Evolutionary conservation across 208 protist species (phyloP).

Genomic region (Blechomonas ayalai): DNA sequence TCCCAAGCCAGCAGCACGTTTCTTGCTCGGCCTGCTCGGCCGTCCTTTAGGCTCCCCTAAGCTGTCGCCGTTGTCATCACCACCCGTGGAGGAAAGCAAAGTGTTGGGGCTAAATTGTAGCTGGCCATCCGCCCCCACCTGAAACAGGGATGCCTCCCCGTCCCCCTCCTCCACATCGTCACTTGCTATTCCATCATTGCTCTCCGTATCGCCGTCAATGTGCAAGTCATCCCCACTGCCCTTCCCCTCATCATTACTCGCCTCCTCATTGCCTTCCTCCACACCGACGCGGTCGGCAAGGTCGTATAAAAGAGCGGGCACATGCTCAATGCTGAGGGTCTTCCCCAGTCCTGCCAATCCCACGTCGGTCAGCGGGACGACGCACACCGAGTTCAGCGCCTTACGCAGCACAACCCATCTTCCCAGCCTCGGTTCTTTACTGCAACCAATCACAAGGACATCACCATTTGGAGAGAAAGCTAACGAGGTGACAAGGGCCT

Average conservation of each 20-base stretch:
- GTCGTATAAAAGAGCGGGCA: constrained; percentile 68
- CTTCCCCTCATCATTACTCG: constrained; percentile 12
- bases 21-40: not conserved
- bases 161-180: constrained; percentile 8
- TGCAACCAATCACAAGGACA: constrained; percentile 42
- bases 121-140: constrained; percentile 36
- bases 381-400: constrained; percentile 65
- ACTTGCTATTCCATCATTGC: constrained; percentile 5
- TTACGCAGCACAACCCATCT: constrained; percentile 75
- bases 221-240: not conserved
- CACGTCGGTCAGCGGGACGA: constrained; percentile 61
- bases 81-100: no score
- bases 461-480: constrained; percentile 45
- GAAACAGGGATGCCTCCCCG: constrained; percentile 22
- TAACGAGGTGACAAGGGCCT: constrained; percentile 68
- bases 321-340: constrained; percentile 45
- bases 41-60: not conserved
- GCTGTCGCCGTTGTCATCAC: no score
- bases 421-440: constrained; percentile 76
- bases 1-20: not conserved
- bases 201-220: not conserved
- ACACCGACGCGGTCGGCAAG: constrained; percentile 24
- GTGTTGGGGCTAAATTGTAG: constrained; percentile 22
- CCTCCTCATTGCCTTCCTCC: constrained; percentile 14
- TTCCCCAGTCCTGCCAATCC: constrained; percentile 12